Base-by-base conservation (phyloP, 768 basidiomycete genomes). In the Calocybe cyanea region DNA sequence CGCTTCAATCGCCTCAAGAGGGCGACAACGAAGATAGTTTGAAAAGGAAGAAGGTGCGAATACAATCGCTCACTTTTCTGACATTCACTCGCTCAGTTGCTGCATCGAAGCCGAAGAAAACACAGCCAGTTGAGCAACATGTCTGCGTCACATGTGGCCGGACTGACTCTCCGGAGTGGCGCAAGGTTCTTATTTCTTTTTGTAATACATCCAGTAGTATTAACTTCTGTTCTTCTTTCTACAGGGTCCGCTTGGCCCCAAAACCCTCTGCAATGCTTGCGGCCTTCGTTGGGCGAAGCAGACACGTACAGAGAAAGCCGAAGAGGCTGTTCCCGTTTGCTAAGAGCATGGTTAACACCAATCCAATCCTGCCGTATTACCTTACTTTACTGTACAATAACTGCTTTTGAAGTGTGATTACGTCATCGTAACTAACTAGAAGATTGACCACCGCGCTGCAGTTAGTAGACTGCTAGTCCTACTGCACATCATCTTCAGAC, bases 201-300 rank as follows among this genome's bases (percentile, higher is more conserved):
- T 31, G 7, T 20, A 44, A 47, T 18, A 46, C 38, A 28, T 48
- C 19, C 19, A 20, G 7, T n/a, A 11, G 11, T 28, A 28, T 18
- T 35, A 7, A 5, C 34, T 14, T n/a, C 43, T 48, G 30, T 48
- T 36, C 45, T 38, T 30, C 40, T 24, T 49, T 41, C 24, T 36
- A 4, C 53, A 89, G 89, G 95, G 95, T 9, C 95, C 95, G 1
- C 75, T 80, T 44, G 95, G 95, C 28, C 92, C 95, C 1, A 99
- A 97, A 69, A 96, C 95, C n/a, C 68, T 97, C 4, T 97, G 95
- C 72, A 96, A 97, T 64, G 93, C 93, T 2, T 96, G 95, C 54
- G 94, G 94, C 19, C 67, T 98, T 32, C 77, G 93, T 43, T 95
- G 92, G 90, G 93, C 93, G 21, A 95, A 96, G 50, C 72, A 73